Base-by-base conservation (phyloP, 495 filamentous ascomycete genomes). In the Eremomyces bilateralis region DNA sequence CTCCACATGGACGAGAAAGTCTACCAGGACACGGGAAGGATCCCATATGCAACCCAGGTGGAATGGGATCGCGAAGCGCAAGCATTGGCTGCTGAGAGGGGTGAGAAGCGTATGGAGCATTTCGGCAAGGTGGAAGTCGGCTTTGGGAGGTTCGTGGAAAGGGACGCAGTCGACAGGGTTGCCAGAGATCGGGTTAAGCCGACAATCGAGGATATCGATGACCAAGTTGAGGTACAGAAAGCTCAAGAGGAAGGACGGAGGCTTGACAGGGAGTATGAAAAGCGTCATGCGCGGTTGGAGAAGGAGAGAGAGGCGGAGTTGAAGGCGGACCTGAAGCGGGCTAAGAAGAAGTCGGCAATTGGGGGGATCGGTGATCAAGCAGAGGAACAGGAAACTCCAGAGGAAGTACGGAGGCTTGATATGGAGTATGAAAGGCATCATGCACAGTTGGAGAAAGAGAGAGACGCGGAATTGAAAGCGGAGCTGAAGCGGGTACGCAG, bases 171-270 rank as follows among this genome's bases (percentile, higher is more conserved):
- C 27, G 75, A 94, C 36, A 69, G 66, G 8, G 72, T 94, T 40
- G 88, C 88, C 0, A 67, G 68, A 6, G 63, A 64, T 21, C 72
- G 75, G 45, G 63, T 97, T n/a, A 78, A 81, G 51, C 88, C 88
- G 13, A 68, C 88, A 0, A 51, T 97, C n/a, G 78, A 94, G 46
- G 80, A 92, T 43, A 90, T 97, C 24, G 70, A 71, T 32, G 72
- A 74, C 15, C 72, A 67, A 21, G 74, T 76, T 0, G 78, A 85
- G 46, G 57, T 58, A 31, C 71, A 78, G 44, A 60, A 62, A 25
- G 70, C 69, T 8, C 54, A 62, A 35, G 68, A 75, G 30, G 46
- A 67, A 22, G 72, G 73, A 42, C 52, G 55, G 12, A 56, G 62
- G 10, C 51, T 71, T 16, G 65, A 74, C 38, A 53, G 60, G 30